Conservation (phyloP, 345 rosid genomes). For the Excoecaria agallocha region DNA sequence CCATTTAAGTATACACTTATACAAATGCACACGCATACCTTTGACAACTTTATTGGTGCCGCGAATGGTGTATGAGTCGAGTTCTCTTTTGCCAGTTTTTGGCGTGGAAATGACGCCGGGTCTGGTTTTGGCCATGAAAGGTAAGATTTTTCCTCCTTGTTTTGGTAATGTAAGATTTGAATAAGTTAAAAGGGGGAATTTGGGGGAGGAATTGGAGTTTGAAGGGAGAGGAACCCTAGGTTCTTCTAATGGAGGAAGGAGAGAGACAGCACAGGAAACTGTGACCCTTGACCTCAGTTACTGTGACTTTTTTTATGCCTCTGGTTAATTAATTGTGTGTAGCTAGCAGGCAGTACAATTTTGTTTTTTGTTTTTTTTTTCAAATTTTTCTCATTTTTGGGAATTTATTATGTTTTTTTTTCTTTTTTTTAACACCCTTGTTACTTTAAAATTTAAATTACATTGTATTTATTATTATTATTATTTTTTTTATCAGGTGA, state of each 20-base stretch:
- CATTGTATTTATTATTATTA: too few relatives aligned
- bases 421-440: too few relatives aligned
- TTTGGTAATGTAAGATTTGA: slow-evolving; percentile 5
- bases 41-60: slow-evolving; percentile 65
- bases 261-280: neutral
- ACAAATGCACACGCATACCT: slow-evolving; percentile 33
- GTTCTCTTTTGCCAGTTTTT: slow-evolving; percentile 48
- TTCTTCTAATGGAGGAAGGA: slow-evolving; percentile 9
- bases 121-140: slow-evolving; percentile 77
- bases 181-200: neutral
- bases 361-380: neutral
- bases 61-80: slow-evolving; percentile 59
- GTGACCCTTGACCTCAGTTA: slow-evolving; percentile 16
- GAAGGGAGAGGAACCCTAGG: slow-evolving; percentile 24
- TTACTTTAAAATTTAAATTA: too few relatives aligned
- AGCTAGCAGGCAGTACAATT: neutral
- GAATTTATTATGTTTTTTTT: too few relatives aligned
- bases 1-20: neutral
- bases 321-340: neutral
- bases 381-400: too few relatives aligned
- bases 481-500: too few relatives aligned
- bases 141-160: slow-evolving; percentile 10
- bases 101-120: slow-evolving; percentile 50
- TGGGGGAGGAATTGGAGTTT: neutral
- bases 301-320: neutral